These are phyloP conservation scores for Penicillium expansum DNA, from an alignment of 2,329 filamentous ascomycete genomes.

Conservation along the genomic window DNA sequence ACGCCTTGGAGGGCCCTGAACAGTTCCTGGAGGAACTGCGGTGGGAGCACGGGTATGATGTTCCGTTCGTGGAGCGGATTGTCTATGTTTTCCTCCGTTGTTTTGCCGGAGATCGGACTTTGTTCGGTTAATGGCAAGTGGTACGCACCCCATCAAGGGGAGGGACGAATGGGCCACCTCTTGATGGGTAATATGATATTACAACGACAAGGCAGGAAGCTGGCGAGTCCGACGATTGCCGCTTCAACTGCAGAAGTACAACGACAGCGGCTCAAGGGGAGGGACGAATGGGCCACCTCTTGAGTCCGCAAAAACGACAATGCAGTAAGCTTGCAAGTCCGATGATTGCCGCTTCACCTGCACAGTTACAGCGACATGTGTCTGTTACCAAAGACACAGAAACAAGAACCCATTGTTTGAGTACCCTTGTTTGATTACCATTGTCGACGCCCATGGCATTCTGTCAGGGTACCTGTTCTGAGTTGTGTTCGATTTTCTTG, in stretches of 20 bases:
- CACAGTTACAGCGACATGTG: background rate
- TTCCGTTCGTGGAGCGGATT: background rate
- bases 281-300: constrained; percentile 1
- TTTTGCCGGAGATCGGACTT: constrained; percentile 3
- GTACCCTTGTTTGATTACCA: background rate
- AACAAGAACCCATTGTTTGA: background rate
- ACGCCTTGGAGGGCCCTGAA: background rate
- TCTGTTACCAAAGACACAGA: background rate
- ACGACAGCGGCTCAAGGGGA: background rate
- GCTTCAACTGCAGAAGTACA: background rate
- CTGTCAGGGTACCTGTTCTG: background rate
- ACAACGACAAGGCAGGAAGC: background rate
- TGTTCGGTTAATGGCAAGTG: background rate
- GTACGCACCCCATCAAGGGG: background rate
- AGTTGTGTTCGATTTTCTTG: background rate
- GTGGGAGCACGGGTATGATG: background rate
- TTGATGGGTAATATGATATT: background rate
- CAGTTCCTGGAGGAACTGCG: constrained; percentile 2
- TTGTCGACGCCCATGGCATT: background rate
- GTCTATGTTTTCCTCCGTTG: constrained; percentile 1
- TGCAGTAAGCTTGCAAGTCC: background rate
- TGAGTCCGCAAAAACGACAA: background rate
- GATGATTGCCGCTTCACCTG: constrained; percentile 3
- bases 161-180: constrained; percentile 7
- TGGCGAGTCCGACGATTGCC: background rate